phyloP scores from a whole-genome alignment of 1,139 yeast genomes.

The Magnusiomyces ingens region DNA sequence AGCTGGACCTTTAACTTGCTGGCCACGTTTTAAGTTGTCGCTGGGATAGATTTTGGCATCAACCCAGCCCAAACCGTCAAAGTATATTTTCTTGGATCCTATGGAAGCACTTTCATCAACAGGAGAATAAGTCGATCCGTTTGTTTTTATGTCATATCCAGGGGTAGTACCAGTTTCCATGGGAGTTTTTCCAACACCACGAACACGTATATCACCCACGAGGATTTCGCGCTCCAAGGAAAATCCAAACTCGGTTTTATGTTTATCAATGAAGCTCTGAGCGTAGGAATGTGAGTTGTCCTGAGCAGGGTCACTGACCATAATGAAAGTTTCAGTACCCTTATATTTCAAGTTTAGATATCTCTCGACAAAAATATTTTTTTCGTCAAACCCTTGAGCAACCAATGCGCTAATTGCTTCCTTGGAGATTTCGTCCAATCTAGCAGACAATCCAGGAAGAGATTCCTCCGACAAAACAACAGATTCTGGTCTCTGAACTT shows the following conservation, averaged over 20 bases:
- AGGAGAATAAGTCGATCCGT: slow-evolving; percentile 6
- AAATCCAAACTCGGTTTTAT: slow-evolving; percentile 66
- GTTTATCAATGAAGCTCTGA: slow-evolving; percentile 43
- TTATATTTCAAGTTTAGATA: slow-evolving; percentile 73
- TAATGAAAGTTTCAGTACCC: slow-evolving; percentile 82
- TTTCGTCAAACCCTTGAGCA: slow-evolving; percentile 42
- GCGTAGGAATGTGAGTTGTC: slow-evolving; percentile 28
- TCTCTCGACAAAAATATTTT: slow-evolving; percentile 44
- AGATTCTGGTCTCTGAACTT: slow-evolving; percentile 50
- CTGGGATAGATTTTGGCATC: slow-evolving; percentile 49
- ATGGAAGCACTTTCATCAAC: slow-evolving; percentile 16
- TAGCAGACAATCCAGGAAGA: slow-evolving; percentile 28
- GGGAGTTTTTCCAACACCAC: slow-evolving; percentile 48
- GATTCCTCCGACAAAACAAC: slow-evolving; percentile 32
- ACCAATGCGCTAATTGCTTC: slow-evolving; percentile 36
- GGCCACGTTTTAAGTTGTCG: slow-evolving; percentile 47
- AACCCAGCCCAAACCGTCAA: slow-evolving; percentile 39
- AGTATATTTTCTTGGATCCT: slow-evolving; percentile 38
- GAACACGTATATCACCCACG: slow-evolving; percentile 77
- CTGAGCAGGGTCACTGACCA: slow-evolving; percentile 43
- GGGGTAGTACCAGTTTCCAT: slow-evolving; percentile 21
- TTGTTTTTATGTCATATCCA: slow-evolving; percentile 16
- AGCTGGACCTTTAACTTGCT: slow-evolving; percentile 64
- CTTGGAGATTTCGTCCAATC: slow-evolving; percentile 34
- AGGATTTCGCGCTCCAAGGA: slow-evolving; percentile 54